A percentile compares a stretch with the other conserved stretches of the same genome.
These are phyloP conservation scores for Plasmodium reichenowi DNA, from an alignment of 169 alveolate species.

Conservation along the genomic window DNA sequence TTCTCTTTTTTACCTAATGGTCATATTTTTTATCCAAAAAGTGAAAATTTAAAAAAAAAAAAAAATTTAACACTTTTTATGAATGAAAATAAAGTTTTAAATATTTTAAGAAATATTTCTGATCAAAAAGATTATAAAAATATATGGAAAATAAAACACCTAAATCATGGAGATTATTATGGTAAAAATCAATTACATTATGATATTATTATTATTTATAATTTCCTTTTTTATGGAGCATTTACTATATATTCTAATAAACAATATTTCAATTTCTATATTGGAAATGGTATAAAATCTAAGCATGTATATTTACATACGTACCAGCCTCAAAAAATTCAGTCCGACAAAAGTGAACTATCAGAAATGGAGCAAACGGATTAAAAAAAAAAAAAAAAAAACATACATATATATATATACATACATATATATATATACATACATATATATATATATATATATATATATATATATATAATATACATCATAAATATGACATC, in stretches of 20 bases:
- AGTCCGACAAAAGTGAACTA: conserved; percentile 64
- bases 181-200: conserved; percentile 33
- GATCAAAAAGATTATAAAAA: background rate
- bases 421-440: background rate
- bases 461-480: no score
- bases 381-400: conserved; percentile 28
- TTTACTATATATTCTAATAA: conserved; percentile 49
- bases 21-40: conserved; percentile 46
- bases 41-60: background rate
- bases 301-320: conserved; percentile 51
- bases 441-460: no score
- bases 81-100: conserved; percentile 33
- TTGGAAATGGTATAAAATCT: conserved; percentile 59
- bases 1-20: conserved; percentile 49
- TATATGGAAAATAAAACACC: conserved; percentile 50
- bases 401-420: background rate
- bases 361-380: conserved; percentile 47
- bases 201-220: conserved; percentile 46
- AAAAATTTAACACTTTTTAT: conserved; percentile 10
- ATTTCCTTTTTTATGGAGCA: conserved; percentile 46
- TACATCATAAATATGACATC: no score
- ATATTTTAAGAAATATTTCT: conserved; percentile 37
- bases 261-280: conserved; percentile 47
- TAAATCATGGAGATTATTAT: conserved; percentile 39
- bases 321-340: conserved; percentile 36